Percentiles rank a stretch among this genome's conserved stretches.
These are phyloP conservation scores for Salvia hispanica DNA, from an alignment of 257 asterid genomes.

Conservation along the genomic window DNA sequence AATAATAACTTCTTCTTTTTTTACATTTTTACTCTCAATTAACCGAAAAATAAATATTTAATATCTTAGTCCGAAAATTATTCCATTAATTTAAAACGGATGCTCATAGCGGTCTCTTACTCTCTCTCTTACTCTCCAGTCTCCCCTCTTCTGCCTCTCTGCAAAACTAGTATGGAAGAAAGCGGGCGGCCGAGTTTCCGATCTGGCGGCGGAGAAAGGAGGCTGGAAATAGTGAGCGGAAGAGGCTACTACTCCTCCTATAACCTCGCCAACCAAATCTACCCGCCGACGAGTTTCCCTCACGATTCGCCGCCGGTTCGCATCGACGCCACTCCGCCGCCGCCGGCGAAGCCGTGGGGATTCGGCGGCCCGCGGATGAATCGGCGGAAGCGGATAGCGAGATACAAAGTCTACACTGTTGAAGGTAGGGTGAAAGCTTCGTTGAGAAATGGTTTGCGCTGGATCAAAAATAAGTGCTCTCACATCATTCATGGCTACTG, in stretches of 20 bases:
- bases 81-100: no score
- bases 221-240: conserved; percentile 58
- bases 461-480: conserved; percentile 77
- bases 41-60: no score
- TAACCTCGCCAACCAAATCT: conserved; percentile 19
- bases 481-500: conserved; percentile 71
- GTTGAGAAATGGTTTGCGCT: conserved; percentile 62
- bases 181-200: conserved; percentile 55
- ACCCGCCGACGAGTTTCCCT: conserved; percentile 25
- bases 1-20: no score
- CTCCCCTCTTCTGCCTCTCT: conserved; percentile 20
- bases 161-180: conserved; percentile 34
- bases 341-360: conserved; percentile 61
- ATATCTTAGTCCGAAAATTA: no score
- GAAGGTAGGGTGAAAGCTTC: conserved; percentile 83
- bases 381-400: conserved; percentile 72
- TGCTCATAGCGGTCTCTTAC: conserved; percentile 5
- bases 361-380: conserved; percentile 67
- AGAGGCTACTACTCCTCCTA: conserved; percentile 24
- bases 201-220: conserved; percentile 50
- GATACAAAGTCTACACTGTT: conserved; percentile 66
- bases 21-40: no score
- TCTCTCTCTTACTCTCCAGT: no score
- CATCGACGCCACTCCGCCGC: conserved; percentile 25
- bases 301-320: conserved; percentile 35